Evolutionary conservation across 2,329 filamentous ascomycete species (phyloP).

Genomic region (Aspergillus intermedius): DNA sequence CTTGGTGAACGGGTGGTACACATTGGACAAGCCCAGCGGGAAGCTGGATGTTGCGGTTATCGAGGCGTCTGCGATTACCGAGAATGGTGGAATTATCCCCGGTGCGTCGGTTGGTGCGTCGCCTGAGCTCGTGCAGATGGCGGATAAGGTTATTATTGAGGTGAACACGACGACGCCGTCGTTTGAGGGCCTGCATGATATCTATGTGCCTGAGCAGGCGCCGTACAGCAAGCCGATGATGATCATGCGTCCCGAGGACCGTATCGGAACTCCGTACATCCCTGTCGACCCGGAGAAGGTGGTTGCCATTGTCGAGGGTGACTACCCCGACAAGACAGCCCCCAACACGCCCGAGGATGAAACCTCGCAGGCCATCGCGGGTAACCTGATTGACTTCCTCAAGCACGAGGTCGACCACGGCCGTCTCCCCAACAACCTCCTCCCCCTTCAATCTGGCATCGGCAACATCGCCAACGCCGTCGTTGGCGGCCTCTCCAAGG

Average conservation of each 20-base stretch:
- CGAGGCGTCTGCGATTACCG: slow-evolving; percentile 78
- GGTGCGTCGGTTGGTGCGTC: slow-evolving; percentile 80
- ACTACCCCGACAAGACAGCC: slow-evolving; percentile 70
- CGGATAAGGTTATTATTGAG: slow-evolving; percentile 88
- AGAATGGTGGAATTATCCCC: slow-evolving; percentile 81
- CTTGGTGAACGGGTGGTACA: slow-evolving; percentile 81
- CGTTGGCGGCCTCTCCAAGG: slow-evolving; percentile 69
- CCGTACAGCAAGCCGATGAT: slow-evolving; percentile 77
- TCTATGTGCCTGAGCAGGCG: slow-evolving; percentile 79
- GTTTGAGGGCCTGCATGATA: slow-evolving; percentile 84
- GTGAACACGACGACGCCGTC: slow-evolving; percentile 81
- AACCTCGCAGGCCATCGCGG: slow-evolving; percentile 64
- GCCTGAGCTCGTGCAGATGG: slow-evolving; percentile 82
- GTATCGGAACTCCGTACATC: slow-evolving; percentile 76
- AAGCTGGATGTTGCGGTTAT: slow-evolving; percentile 77
- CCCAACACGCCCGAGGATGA: slow-evolving; percentile 73
- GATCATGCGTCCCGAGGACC: slow-evolving; percentile 77
- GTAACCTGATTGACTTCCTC: slow-evolving; percentile 75
- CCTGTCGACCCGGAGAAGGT: slow-evolving; percentile 80
- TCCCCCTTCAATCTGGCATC: slow-evolving; percentile 81
- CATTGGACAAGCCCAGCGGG: slow-evolving; percentile 66
- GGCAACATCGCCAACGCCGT: slow-evolving; percentile 93
- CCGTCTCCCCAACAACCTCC: slow-evolving; percentile 67
- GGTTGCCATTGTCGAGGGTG: slow-evolving; percentile 74
- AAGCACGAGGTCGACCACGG: slow-evolving; percentile 77